Percentiles rank a stretch among this genome's conserved stretches.
These are phyloP conservation scores for Monilinia polystroma DNA, from an alignment of 2,329 filamentous ascomycete species.

Conservation along the genomic window DNA sequence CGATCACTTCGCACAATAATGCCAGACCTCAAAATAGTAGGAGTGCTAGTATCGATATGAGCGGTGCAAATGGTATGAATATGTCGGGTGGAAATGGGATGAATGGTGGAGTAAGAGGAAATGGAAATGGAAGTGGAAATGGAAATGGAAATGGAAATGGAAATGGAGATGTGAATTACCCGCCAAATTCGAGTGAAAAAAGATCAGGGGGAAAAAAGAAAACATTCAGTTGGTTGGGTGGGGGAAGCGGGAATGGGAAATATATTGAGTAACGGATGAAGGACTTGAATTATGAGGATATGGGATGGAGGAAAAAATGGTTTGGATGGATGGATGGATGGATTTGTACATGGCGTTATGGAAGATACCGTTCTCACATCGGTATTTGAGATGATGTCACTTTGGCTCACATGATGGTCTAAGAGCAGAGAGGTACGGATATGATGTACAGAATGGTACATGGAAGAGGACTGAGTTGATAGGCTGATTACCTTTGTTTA, in stretches of 20 bases:
- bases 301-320: constrained; percentile 5
- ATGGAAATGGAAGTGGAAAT: constrained; percentile 11
- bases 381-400: background rate
- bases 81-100: background rate
- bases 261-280: constrained; percentile 17
- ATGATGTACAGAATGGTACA: background rate
- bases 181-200: constrained; percentile 23
- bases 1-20: constrained; percentile 10
- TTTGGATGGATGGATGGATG: background rate
- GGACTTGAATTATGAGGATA: background rate
- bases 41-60: constrained; percentile 15
- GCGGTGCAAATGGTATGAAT: background rate
- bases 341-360: constrained; percentile 9
- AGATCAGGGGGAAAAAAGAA: constrained; percentile 21
- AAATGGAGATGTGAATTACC: constrained; percentile 17
- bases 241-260: constrained; percentile 19
- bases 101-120: constrained; percentile 10
- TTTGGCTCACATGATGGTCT: background rate
- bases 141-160: constrained; percentile 1
- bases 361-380: constrained; percentile 3
- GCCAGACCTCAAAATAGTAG: constrained; percentile 5
- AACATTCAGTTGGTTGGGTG: constrained; percentile 23
- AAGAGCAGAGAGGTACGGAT: background rate
- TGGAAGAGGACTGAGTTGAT: background rate
- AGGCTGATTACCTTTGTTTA: background rate